These are phyloP conservation scores for Aechmea fasciata DNA, from an alignment of 176 grass and related monocot genomes.

Conservation along the genomic window DNA sequence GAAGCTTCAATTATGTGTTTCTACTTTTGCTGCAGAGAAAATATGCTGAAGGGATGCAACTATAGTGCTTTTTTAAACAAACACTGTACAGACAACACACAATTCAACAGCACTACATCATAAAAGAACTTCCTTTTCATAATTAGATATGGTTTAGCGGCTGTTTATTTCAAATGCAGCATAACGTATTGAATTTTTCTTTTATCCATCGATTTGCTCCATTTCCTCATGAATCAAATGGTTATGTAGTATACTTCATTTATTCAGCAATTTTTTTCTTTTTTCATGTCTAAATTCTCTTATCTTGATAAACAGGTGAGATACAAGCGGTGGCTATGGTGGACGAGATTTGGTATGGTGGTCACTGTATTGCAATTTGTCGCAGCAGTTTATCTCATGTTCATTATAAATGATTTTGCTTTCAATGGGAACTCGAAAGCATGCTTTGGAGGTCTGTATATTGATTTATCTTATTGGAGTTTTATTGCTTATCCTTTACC, in stretches of 20 bases:
- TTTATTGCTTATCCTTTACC: background rate
- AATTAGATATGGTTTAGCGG: no score
- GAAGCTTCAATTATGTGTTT: no score
- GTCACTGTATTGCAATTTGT: slow-evolving; percentile 75
- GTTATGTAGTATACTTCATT: background rate
- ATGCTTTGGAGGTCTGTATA: slow-evolving; percentile 81
- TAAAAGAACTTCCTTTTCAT: no score
- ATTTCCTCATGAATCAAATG: background rate
- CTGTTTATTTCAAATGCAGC: no score
- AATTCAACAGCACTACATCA: no score
- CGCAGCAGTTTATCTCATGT: slow-evolving; percentile 62
- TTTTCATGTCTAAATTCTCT: slow-evolving; percentile 15
- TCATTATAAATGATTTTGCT: slow-evolving; percentile 56
- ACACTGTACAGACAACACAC: no score
- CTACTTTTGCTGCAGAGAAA: no score
- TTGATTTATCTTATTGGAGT: slow-evolving; percentile 7
- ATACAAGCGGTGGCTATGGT: slow-evolving; percentile 90
- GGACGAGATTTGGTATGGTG: slow-evolving; percentile 80
- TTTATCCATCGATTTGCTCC: no score
- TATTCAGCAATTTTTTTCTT: background rate
- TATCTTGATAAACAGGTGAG: slow-evolving; percentile 47
- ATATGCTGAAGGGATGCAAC: no score
- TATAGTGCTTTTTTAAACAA: no score
- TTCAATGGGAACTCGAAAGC: slow-evolving; percentile 27
- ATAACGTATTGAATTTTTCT: no score